Conservation (phyloP, 306 rosid species). For the Vachellia pachyceras region DNA sequence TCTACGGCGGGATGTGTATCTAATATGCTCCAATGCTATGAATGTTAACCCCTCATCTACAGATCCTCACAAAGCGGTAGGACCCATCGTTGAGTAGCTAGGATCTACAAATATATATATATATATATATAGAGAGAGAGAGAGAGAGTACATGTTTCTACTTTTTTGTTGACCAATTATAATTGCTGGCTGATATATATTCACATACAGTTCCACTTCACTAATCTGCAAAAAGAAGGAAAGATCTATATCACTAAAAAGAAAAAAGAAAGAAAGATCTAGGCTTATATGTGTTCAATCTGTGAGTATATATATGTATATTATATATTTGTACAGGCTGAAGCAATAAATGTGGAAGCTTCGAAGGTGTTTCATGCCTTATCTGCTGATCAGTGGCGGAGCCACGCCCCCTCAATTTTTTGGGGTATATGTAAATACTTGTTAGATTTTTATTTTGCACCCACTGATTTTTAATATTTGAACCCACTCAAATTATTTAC, state of each 20-base stretch:
- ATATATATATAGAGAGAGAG: no score
- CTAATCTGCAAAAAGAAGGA: background rate
- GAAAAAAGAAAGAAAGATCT: background rate
- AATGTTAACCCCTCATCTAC: background rate
- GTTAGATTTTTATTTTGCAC: no score
- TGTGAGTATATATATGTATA: background rate
- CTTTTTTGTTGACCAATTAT: background rate
- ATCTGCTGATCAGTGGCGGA: no score
- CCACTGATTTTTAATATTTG: no score
- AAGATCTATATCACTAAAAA: no score
- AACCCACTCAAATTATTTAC: no score
- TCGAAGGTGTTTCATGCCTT: constrained; percentile 5
- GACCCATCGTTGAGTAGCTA: background rate
- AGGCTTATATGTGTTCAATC: background rate
- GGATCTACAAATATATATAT: background rate
- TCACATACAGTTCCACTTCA: background rate
- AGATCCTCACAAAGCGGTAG: constrained; percentile 31
- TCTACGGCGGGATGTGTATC: constrained; percentile 38
- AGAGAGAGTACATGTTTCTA: background rate
- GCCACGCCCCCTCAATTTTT: no score
- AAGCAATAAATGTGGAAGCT: constrained; percentile 2
- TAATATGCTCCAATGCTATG: constrained; percentile 34
- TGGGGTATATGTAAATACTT: no score
- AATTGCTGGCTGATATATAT: background rate
- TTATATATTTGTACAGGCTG: constrained; percentile 6